phyloP scores from a whole-genome alignment of 345 rosid species.

The Moricandia moricandioides region DNA sequence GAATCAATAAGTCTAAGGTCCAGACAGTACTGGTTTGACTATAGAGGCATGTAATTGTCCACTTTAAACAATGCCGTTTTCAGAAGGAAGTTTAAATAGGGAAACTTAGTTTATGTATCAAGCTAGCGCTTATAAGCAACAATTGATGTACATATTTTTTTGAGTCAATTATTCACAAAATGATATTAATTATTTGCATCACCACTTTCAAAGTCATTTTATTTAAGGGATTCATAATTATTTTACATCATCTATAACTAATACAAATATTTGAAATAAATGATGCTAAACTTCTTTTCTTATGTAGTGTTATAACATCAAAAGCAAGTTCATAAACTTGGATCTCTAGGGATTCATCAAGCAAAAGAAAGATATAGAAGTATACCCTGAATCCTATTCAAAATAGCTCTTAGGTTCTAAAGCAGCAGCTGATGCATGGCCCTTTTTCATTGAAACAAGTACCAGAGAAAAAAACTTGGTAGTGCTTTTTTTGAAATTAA shows the following conservation, averaged over 20 bases:
- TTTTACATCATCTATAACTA: too few relatives aligned
- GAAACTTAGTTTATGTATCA: neutral
- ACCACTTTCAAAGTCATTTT: too few relatives aligned
- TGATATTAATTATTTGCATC: too few relatives aligned
- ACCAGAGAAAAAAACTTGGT: neutral
- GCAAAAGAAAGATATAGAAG: neutral
- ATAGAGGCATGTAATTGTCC: neutral
- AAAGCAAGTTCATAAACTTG: neutral
- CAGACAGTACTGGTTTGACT: slow-evolving; percentile 2
- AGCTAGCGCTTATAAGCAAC: neutral
- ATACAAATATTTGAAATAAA: too few relatives aligned
- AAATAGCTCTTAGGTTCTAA: neutral
- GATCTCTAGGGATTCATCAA: neutral
- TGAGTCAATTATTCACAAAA: too few relatives aligned
- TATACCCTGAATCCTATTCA: too few relatives aligned
- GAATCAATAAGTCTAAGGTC: neutral
- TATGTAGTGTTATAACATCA: too few relatives aligned
- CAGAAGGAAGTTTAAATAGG: neutral
- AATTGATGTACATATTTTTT: too few relatives aligned
- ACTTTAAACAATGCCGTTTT: neutral
- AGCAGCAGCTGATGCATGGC: neutral
- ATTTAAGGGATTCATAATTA: too few relatives aligned
- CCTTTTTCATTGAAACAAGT: neutral
- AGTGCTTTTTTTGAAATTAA: neutral
- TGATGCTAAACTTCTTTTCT: too few relatives aligned